Conservation (phyloP, 768 basidiomycete species). For the Clitopilus hobsonii region DNA sequence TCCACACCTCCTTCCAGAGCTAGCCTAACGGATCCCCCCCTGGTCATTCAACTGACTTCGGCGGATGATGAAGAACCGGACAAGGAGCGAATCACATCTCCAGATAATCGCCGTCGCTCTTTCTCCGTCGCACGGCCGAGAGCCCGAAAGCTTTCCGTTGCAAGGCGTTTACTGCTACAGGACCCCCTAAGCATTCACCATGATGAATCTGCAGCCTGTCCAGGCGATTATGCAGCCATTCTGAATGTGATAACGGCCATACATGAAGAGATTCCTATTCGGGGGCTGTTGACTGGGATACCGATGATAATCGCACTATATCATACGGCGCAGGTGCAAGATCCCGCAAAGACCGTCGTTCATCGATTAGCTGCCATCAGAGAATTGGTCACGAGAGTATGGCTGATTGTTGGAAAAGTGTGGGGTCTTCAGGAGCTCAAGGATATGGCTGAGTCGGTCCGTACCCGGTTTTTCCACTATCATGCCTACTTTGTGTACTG, state of each 20-base stretch:
- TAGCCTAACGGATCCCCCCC: slow-evolving; percentile 21
- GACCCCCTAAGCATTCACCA: slow-evolving; percentile 36
- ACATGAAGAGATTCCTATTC: slow-evolving; percentile 69
- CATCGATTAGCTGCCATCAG: slow-evolving; percentile 52
- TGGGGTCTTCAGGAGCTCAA: slow-evolving; percentile 63
- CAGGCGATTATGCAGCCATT: slow-evolving; percentile 73
- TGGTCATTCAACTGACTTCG: slow-evolving; percentile 24
- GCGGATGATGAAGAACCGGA: slow-evolving; percentile 19
- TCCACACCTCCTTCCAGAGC: slow-evolving; percentile 37
- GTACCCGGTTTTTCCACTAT: slow-evolving; percentile 12
- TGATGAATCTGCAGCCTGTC: slow-evolving; percentile 42
- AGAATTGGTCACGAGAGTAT: slow-evolving; percentile 59
- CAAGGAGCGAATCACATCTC: slow-evolving; percentile 20
- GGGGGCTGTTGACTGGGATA: slow-evolving; percentile 69
- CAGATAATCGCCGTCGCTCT: slow-evolving; percentile 32
- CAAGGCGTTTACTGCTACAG: slow-evolving; percentile 47
- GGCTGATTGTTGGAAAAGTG: slow-evolving; percentile 62
- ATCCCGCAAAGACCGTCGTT: slow-evolving; percentile 30
- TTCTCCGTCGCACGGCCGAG: slow-evolving; percentile 41
- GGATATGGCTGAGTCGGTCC: slow-evolving; percentile 52
- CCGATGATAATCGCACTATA: slow-evolving; percentile 86
- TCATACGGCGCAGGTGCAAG: slow-evolving; percentile 39
- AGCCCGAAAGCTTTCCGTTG: slow-evolving; percentile 51
- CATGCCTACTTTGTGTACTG: slow-evolving; percentile 5
- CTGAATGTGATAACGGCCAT: slow-evolving; percentile 62